Conservation (phyloP, 768 basidiomycete genomes). For the Kwoniella dendrophila region DNA sequence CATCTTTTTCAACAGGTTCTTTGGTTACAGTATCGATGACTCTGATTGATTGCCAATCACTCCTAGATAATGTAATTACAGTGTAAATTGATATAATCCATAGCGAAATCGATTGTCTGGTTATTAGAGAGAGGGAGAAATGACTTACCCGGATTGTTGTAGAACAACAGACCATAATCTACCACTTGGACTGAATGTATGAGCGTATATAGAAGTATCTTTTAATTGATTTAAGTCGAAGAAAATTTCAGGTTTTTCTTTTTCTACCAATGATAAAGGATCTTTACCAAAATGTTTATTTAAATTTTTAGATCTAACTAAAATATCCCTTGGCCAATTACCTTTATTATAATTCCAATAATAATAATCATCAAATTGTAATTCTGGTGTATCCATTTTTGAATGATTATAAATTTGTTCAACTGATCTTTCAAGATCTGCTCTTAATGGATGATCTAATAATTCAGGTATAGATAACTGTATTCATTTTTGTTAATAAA, state of each 20-base stretch:
- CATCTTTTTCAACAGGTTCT: slow-evolving; percentile 19
- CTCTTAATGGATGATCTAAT: slow-evolving; percentile 5
- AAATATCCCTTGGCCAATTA: slow-evolving; percentile 17
- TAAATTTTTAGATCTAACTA: slow-evolving; percentile 22
- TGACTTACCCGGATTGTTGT: slow-evolving; percentile 19
- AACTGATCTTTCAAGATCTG: slow-evolving; percentile 14
- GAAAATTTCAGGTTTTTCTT: slow-evolving; percentile 18
- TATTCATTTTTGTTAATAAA: too few species aligned
- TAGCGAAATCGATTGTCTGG: too few species aligned
- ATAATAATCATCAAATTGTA: slow-evolving; percentile 20
- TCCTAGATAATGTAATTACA: neutral
- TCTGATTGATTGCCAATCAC: slow-evolving; percentile 22
- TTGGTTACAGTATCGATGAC: slow-evolving; percentile 19
- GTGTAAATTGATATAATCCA: too few species aligned
- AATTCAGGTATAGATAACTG: slow-evolving; percentile 21
- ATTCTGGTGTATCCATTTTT: slow-evolving; percentile 8
- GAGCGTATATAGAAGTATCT: slow-evolving; percentile 18
- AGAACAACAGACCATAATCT: slow-evolving; percentile 16
- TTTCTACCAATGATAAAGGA: neutral
- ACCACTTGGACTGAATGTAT: slow-evolving; percentile 21
- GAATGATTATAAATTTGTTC: slow-evolving; percentile 11
- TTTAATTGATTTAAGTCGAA: slow-evolving; percentile 25
- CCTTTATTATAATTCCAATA: slow-evolving; percentile 26
- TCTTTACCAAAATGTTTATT: slow-evolving; percentile 15
- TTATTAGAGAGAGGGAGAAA: neutral